Evolutionary conservation across 208 protist species (phyloP).

Genomic region (Lotmaria passim): DNA sequence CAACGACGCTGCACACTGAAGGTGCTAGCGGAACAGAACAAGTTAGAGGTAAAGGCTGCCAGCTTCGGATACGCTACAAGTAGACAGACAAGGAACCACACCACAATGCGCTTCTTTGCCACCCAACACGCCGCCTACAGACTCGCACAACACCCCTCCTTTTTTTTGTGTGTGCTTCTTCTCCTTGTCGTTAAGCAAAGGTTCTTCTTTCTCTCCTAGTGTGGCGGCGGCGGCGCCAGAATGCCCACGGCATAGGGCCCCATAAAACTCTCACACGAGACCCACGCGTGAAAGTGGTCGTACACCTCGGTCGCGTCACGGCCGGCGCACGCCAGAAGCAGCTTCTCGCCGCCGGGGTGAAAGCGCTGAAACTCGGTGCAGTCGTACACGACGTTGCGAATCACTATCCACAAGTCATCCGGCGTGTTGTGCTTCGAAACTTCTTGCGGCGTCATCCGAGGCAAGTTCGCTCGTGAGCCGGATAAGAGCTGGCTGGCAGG

Average conservation of each 20-base stretch:
- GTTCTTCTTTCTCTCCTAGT: not conserved
- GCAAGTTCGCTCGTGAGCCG: constrained; percentile 22
- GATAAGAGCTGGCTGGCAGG: constrained; percentile 11
- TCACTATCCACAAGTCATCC: constrained; percentile 81
- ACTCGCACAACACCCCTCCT: not conserved
- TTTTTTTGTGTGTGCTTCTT: not conserved
- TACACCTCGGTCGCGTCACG: constrained; percentile 73
- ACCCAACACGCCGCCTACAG: no score
- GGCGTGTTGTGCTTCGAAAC: constrained; percentile 56
- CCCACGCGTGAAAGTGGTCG: constrained; percentile 72
- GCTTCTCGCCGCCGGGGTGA: constrained; percentile 70
- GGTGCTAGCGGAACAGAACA: not conserved
- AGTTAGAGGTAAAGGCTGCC: no score
- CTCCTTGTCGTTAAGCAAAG: no score
- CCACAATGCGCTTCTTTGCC: no score
- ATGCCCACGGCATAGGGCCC: constrained; percentile 58
- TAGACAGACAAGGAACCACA: no score
- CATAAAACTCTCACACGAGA: constrained; percentile 71
- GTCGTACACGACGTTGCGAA: constrained; percentile 80
- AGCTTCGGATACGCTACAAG: no score
- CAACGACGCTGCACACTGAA: not conserved
- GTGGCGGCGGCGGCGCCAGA: constrained; percentile 11
- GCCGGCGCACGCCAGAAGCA: constrained; percentile 66
- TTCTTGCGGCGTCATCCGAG: constrained; percentile 48
- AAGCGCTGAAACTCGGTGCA: constrained; percentile 70